Evolutionary conservation across 73 alveolate species (phyloP).

Genomic region (Diophrys appendiculata): DNA sequence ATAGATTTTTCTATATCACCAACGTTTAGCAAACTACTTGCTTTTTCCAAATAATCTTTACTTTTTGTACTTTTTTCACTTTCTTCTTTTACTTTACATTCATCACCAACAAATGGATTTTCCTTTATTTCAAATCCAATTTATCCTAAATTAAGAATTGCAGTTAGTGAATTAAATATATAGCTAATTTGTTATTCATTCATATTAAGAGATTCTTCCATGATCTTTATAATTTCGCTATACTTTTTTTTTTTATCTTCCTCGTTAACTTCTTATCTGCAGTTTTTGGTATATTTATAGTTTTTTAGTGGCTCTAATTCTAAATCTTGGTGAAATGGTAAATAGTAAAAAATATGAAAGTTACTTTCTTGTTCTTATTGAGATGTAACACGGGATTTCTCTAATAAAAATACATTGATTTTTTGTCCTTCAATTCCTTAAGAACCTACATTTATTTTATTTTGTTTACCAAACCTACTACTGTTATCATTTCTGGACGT

Average conservation of each 20-base stretch:
- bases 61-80: constrained; percentile 12
- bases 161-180: constrained; percentile 69
- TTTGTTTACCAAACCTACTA: constrained; percentile 98
- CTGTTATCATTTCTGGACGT: constrained; percentile 87
- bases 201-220: constrained; percentile 86
- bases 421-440: constrained; percentile 83
- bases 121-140: constrained; percentile 72
- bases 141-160: constrained; percentile 84
- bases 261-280: constrained; percentile 48
- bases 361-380: constrained; percentile 82
- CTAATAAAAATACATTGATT: constrained; percentile 84
- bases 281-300: constrained; percentile 68
- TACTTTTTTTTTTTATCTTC: constrained; percentile 70
- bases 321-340: constrained; percentile 61
- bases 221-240: constrained; percentile 74
- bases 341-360: constrained; percentile 86
- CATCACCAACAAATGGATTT: constrained; percentile 24
- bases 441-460: constrained; percentile 87
- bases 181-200: constrained; percentile 66
- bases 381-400: constrained; percentile 84
- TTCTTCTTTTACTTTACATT: constrained; percentile 42
- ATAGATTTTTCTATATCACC: too few species aligned
- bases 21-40: constrained; percentile 20
- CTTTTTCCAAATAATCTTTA: constrained; percentile 11
- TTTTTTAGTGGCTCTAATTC: constrained; percentile 57